Base-by-base conservation (phyloP, 805 yeast genomes). In the Hanseniaspora occidentalis region DNA sequence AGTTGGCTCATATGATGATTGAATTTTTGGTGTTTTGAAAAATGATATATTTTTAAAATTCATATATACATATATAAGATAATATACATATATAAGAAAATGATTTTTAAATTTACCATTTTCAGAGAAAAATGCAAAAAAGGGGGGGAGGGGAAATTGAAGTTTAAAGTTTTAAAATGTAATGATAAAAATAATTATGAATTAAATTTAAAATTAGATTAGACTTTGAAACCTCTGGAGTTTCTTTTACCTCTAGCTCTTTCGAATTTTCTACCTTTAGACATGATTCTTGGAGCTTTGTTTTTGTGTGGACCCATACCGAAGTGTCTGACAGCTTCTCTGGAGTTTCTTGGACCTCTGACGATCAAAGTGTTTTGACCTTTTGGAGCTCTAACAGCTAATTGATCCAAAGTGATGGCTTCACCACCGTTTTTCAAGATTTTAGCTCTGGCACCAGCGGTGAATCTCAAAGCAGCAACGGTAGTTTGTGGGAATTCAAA, bases 181-280 rank as follows among this genome's bases (percentile, higher is more conserved):
- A 26, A n/a, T 26, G 6, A 26, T 26, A 26, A 10, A 10, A 10
- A 13, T 26, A 26, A 14, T n/a, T n/a, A n/a, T n/a, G n/a, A n/a
- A n/a, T n/a, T n/a, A n/a, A 11, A 18, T 11, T 19, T 6, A 18
- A 20, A n/a, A 21, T 41, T 38, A 52, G 48, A 51, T 85, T 89
- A 92, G 75, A 92, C 99, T 84, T 92, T 92, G 98, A 92, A 92
- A 77, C 95, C 99, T 81, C 94, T 86, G 58, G 97, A 88, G 70
- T 77, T 81, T 77, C 99, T 80, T 73, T 82, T 94, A 81, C 99
- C 99, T 84, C 99, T 92, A 64, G 96, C 99, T 75, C 92, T 86
- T 81, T 92, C 98, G 81, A 92, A 92, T 77, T 92, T 92, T 82
- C 97, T 92, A 71, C 99, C 99, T 70, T 76, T 86, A 51, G 97